Percentiles rank a stretch among this genome's conserved stretches.
These are phyloP conservation scores for Tolypocladium pustulatum DNA, from an alignment of 2,329 filamentous ascomycete genomes.

Conservation along the genomic window DNA sequence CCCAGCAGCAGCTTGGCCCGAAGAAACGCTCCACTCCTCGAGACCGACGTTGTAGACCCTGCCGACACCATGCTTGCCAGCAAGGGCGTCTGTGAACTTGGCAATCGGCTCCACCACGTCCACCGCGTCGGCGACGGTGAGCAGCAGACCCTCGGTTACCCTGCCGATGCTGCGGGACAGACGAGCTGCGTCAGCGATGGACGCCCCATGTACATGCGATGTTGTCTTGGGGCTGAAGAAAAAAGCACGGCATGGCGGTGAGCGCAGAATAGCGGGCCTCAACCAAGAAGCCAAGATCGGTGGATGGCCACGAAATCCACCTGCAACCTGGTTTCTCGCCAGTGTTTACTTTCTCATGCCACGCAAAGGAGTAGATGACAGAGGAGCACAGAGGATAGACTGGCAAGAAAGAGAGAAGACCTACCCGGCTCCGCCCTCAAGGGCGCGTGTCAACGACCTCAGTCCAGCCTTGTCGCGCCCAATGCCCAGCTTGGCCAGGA, in stretches of 20 bases:
- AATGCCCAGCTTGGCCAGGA: slow-evolving; percentile 45
- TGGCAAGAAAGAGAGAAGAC: neutral
- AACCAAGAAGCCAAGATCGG: neutral
- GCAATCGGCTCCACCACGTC: slow-evolving; percentile 75
- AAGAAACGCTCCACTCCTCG: slow-evolving; percentile 46
- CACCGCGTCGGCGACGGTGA: slow-evolving; percentile 52
- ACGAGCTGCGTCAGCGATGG: neutral
- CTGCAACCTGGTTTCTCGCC: neutral
- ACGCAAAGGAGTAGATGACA: neutral
- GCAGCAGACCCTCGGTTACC: slow-evolving; percentile 63
- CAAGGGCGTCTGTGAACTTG: slow-evolving; percentile 61
- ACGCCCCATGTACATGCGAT: neutral
- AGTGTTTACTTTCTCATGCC: neutral
- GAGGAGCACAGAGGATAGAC: neutral
- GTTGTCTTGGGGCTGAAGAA: neutral
- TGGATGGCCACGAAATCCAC: neutral
- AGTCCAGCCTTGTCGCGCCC: slow-evolving; percentile 4
- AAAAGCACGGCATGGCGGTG: neutral
- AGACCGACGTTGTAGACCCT: slow-evolving; percentile 59
- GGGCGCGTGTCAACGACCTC: slow-evolving; percentile 6
- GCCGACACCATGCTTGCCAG: slow-evolving; percentile 42
- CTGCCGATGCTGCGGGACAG: slow-evolving; percentile 53
- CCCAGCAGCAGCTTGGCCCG: too few relatives aligned
- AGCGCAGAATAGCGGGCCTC: neutral
- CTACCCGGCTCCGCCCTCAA: slow-evolving; percentile 14